Evolutionary conservation across 1,284 basidiomycete genomes (phyloP).

Genomic region (Ganoderma lingzhi): DNA sequence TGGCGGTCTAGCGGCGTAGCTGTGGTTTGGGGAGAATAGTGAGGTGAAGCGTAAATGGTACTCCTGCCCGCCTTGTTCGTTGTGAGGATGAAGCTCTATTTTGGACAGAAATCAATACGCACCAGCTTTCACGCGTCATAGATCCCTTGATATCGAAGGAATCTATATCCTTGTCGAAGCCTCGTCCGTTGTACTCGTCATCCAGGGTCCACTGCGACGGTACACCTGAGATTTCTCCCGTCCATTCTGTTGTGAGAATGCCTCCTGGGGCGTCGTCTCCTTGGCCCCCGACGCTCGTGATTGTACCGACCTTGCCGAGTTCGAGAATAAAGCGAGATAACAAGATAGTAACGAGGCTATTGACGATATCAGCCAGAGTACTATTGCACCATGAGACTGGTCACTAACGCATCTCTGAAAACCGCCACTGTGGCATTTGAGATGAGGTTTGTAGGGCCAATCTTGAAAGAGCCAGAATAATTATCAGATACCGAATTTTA

Average conservation of each 20-base stretch:
- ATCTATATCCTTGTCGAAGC: neutral
- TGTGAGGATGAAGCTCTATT: too few species aligned
- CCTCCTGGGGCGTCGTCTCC: neutral
- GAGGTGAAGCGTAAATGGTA: too few species aligned
- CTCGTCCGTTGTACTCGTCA: conserved; percentile 1
- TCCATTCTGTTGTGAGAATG: conserved; percentile 2
- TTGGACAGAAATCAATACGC: too few species aligned
- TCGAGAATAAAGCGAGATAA: conserved; percentile 4
- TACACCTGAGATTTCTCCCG: neutral
- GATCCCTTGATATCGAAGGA: neutral
- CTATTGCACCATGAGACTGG: neutral
- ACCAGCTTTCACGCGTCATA: neutral
- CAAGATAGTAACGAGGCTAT: neutral
- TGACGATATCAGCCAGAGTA: neutral
- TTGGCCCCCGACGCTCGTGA: neutral
- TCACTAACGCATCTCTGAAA: neutral
- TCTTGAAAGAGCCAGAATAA: neutral
- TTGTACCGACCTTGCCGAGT: neutral
- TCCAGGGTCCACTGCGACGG: neutral
- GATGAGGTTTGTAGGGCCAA: accelerated
- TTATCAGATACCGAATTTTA: neutral
- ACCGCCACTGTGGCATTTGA: neutral
- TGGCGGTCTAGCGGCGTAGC: too few species aligned
- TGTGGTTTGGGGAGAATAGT: too few species aligned
- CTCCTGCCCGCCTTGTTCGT: too few species aligned